These are phyloP conservation scores for Paraconiothyrium sp. DNA, from an alignment of 2,329 filamentous ascomycete species.

Conservation along the genomic window DNA sequence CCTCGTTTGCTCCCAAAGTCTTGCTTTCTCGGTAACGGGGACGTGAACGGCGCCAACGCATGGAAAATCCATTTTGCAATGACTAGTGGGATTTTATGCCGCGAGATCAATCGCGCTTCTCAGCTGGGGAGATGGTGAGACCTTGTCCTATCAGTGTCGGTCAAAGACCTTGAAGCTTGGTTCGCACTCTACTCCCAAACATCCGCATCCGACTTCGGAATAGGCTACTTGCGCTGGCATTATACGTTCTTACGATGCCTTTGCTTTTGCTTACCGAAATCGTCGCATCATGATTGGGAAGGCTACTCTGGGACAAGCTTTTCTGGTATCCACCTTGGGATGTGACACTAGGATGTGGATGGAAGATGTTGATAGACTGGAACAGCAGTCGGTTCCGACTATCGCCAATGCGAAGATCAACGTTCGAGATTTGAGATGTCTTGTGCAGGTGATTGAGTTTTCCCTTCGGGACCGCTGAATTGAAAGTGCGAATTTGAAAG, in stretches of 20 bases:
- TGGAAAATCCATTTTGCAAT: constrained; percentile 1
- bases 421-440: not conserved
- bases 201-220: not conserved
- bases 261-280: constrained; percentile 6
- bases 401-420: not conserved
- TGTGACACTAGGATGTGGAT: constrained; percentile 9
- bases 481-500: not conserved
- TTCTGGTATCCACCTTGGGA: not conserved
- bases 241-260: constrained; percentile 4
- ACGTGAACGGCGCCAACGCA: not conserved
- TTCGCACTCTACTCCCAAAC: constrained; percentile 1
- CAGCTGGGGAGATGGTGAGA: not conserved
- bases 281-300: not conserved
- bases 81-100: not conserved
- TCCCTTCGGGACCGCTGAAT: not conserved
- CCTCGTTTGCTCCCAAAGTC: constrained; percentile 1
- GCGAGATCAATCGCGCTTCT: not conserved
- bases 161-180: not conserved
- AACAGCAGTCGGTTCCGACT: not conserved
- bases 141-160: not conserved
- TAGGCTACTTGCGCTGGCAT: constrained; percentile 9
- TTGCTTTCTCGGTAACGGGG: not conserved
- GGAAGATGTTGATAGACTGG: not conserved
- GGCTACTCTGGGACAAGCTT: constrained; percentile 11
- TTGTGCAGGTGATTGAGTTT: not conserved